phyloP scores from a whole-genome alignment of 306 rosid genomes.

The Potentilla sterilis region DNA sequence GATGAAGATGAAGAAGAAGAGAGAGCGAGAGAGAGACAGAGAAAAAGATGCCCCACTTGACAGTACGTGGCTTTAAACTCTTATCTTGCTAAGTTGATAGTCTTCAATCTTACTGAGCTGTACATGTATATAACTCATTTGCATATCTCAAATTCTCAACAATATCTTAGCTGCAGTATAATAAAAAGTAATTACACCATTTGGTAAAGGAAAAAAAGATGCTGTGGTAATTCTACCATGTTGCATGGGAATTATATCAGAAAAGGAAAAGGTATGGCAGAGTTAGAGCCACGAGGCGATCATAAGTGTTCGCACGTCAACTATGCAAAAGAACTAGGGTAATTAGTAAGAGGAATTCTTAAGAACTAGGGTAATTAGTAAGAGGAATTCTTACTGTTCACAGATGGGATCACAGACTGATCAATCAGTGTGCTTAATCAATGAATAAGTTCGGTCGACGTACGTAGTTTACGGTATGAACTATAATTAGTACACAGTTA shows the following conservation, averaged over 20 bases:
- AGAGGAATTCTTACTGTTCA: conserved; percentile 8
- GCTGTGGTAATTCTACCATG: conserved; percentile 33
- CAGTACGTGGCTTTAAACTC: conserved; percentile 4
- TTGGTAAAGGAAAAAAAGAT: conserved; percentile 36
- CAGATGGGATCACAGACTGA: conserved; percentile 26
- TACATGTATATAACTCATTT: conserved; percentile 5
- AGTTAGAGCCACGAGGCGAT: conserved; percentile 32
- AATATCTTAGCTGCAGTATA: conserved; percentile 11
- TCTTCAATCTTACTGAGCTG: conserved; percentile 5
- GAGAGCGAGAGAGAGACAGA: background rate
- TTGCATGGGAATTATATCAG: conserved; percentile 32
- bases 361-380: conserved; percentile 6
- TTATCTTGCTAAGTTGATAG: conserved; percentile 5
- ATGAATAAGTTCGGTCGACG: conserved; percentile 9
- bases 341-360: conserved; percentile 10
- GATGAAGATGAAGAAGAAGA: background rate
- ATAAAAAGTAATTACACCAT: conserved; percentile 10
- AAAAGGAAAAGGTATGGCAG: conserved; percentile 34
- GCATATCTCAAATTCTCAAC: background rate
- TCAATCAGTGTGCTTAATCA: conserved; percentile 15
- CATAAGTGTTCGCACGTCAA: conserved; percentile 13
- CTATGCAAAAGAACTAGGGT: background rate
- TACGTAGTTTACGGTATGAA: background rate
- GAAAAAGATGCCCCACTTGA: conserved; percentile 3
- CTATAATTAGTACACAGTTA: background rate